phyloP scores from a whole-genome alignment of 495 filamentous ascomycete genomes.

The Penicillium arizonense region DNA sequence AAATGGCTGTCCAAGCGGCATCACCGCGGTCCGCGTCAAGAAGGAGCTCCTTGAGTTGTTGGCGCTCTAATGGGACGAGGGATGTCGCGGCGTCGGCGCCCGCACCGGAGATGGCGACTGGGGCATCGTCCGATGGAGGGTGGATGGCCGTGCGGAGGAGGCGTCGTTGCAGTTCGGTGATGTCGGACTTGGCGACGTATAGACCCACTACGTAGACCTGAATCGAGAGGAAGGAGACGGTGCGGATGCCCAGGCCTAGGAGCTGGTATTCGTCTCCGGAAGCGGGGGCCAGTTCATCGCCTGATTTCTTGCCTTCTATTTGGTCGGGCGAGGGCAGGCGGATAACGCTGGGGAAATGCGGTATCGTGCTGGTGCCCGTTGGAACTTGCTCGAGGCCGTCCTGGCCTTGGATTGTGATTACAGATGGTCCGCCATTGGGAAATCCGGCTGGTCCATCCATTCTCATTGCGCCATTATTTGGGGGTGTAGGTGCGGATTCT shows the following conservation, averaged over 20 bases:
- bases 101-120: slow-evolving; percentile 45
- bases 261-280: slow-evolving; percentile 74
- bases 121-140: slow-evolving; percentile 41
- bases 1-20: slow-evolving; percentile 67
- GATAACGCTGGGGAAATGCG: slow-evolving; percentile 75
- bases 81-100: slow-evolving; percentile 70
- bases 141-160: slow-evolving; percentile 48
- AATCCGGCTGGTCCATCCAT: slow-evolving; percentile 43
- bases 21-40: slow-evolving; percentile 67
- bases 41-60: slow-evolving; percentile 62
- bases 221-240: slow-evolving; percentile 84
- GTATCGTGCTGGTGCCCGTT: slow-evolving; percentile 81
- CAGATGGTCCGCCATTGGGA: slow-evolving; percentile 30
- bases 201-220: slow-evolving; percentile 93
- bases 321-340: slow-evolving; percentile 50
- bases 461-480: slow-evolving; percentile 22
- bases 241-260: slow-evolving; percentile 81
- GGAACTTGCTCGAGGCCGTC: slow-evolving; percentile 63
- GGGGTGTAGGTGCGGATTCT: neutral
- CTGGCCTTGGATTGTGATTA: slow-evolving; percentile 50
- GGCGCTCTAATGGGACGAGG: slow-evolving; percentile 75
- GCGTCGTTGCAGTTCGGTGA: slow-evolving; percentile 55
- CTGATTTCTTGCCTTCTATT: slow-evolving; percentile 36
- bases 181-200: slow-evolving; percentile 79
- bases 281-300: slow-evolving; percentile 29